Percentiles rank a stretch among this genome's conserved stretches.
Conservation (phyloP, 2,329 filamentous ascomycete genomes). For the Teratosphaeriaceae sp. region DNA sequence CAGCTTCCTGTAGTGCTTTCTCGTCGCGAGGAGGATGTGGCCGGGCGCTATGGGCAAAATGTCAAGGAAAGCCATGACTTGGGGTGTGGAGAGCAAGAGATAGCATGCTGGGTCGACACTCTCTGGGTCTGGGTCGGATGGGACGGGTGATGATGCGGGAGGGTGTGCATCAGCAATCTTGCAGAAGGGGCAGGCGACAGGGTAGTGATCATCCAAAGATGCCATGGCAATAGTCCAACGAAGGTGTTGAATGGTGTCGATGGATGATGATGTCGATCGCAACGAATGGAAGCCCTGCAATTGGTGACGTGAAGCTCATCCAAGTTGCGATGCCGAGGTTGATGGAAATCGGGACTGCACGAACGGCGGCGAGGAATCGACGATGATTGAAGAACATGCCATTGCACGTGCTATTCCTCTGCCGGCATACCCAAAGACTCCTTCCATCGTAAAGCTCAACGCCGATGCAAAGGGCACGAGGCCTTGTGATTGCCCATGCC, state of each 20-base stretch:
- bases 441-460: constrained; percentile 3
- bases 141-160: constrained; percentile 34
- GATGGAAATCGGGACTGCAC: too few species aligned
- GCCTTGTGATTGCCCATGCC: constrained; percentile 1
- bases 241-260: too few species aligned
- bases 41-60: constrained; percentile 81
- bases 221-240: constrained; percentile 10
- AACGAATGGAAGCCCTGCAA: too few species aligned
- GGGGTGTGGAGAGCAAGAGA: constrained; percentile 69
- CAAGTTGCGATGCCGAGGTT: constrained; percentile 3
- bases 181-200: constrained; percentile 51
- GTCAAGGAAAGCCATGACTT: constrained; percentile 83
- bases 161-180: constrained; percentile 48
- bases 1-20: constrained; percentile 70
- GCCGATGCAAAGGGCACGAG: constrained; percentile 6
- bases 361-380: neutral
- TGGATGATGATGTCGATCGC: too few species aligned
- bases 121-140: constrained; percentile 28
- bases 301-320: constrained; percentile 3
- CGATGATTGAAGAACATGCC: neutral
- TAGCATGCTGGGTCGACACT: constrained; percentile 34
- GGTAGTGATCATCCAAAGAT: constrained; percentile 31
- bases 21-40: constrained; percentile 75
- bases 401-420: constrained; percentile 3
- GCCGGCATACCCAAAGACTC: constrained; percentile 3